Evolutionary conservation across 1,284 basidiomycete genomes (phyloP), one percentile per base, ranked within the genome.

Genomic region (Apiotrichum brassicae): DNA sequence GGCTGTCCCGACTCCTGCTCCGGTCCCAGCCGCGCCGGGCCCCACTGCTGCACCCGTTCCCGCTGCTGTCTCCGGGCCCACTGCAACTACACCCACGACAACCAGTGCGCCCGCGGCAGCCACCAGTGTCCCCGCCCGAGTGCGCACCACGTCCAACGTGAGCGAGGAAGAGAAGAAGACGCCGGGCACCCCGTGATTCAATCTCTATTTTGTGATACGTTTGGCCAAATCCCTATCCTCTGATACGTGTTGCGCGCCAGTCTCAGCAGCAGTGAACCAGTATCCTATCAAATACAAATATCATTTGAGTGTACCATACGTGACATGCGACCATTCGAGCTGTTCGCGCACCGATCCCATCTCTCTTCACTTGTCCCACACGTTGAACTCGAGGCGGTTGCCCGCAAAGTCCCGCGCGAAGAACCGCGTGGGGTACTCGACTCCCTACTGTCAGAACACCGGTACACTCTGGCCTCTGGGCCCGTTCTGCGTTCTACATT

Each of bases 401-500:
- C 64, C 65, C 1, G 70, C 67, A 36, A 63, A 73, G 51, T 72
- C 68, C 30, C 60, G 55, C 12, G 61, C 64, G 42, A 72, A 72
- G 63, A 71, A 70, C 23, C 69, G 49, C 11, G 62, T 61, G 6
- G 65, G 65, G 39, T 69, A 69, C 43, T 72, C 71, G 20, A 60
- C 58, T 3, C 70, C 70, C 60, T 70, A 54, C 1, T 25, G 42
- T 51, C 37, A 55, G 49, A 9, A 34, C 5, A n/a, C 12, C 33
- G 13, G 11, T 11, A 34, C n/a, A 30, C 18, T 2, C 33, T n/a
- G 11, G 14, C 33, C n/a, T 16, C 13, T 34, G 33, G 33, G 6
- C 14, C 28, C 14, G 8, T 30, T 30, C 28, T 30, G 28, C 8
- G 7, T 30, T 7, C 14, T 30, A 30, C 28, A 30, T 14, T n/a